These are phyloP conservation scores for Hypoxylon crocopeplum DNA, from an alignment of 495 filamentous ascomycete genomes.

Conservation along the genomic window DNA sequence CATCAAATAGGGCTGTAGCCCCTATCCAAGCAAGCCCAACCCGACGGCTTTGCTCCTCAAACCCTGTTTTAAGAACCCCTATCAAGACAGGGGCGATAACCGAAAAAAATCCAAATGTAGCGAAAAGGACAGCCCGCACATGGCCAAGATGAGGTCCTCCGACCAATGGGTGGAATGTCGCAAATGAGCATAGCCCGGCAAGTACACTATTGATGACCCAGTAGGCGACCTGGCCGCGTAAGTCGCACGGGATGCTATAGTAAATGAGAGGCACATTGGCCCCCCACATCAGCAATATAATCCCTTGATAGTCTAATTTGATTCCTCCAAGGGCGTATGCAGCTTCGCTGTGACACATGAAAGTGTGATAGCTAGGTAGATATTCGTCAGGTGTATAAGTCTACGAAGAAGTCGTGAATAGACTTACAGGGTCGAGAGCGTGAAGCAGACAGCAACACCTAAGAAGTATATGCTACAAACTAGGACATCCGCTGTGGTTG, in stretches of 20 bases:
- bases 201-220: conserved; percentile 45
- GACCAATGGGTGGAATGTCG: conserved; percentile 48
- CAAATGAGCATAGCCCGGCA: conserved; percentile 41
- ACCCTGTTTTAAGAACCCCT: conserved; percentile 48
- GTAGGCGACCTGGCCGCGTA: conserved; percentile 45
- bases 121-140: conserved; percentile 49
- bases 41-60: conserved; percentile 44
- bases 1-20: conserved; percentile 47
- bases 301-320: conserved; percentile 59
- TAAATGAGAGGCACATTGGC: conserved; percentile 59
- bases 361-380: conserved; percentile 52
- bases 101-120: conserved; percentile 49
- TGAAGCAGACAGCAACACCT: conserved; percentile 60
- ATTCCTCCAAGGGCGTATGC: conserved; percentile 48
- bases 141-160: conserved; percentile 45
- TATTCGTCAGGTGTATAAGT: conserved; percentile 12
- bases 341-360: conserved; percentile 55
- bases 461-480: conserved; percentile 56
- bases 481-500: conserved; percentile 47
- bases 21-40: conserved; percentile 54
- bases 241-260: conserved; percentile 56
- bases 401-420: neutral
- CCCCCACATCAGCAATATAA: conserved; percentile 62
- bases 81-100: conserved; percentile 52
- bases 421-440: conserved; percentile 52